Evolutionary conservation across 1,284 basidiomycete species (phyloP).

Genomic region (Athelia sp.): DNA sequence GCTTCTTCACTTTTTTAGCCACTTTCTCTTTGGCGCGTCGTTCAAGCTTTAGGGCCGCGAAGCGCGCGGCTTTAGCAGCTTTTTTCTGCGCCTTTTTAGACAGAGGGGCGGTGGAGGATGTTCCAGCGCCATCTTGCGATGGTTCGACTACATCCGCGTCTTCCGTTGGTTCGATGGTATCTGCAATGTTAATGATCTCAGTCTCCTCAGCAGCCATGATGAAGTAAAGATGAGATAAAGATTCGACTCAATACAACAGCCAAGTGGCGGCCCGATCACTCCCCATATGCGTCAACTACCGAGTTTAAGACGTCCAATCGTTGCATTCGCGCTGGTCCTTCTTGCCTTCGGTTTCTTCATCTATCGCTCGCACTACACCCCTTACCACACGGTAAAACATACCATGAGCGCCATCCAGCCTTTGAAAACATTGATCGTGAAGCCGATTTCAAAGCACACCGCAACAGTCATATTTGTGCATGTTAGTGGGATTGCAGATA

Average conservation of each 20-base stretch:
- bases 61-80: slow-evolving; percentile 60
- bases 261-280: not conserved
- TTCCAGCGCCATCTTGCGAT: slow-evolving; percentile 4
- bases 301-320: not conserved
- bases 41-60: slow-evolving; percentile 67
- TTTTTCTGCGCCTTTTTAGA: slow-evolving; percentile 84
- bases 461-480: slow-evolving; percentile 89
- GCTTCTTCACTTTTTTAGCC: slow-evolving; percentile 64
- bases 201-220: not conserved
- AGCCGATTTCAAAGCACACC: slow-evolving; percentile 61
- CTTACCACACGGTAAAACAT: not conserved
- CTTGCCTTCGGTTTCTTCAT: not conserved
- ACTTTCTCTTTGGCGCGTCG: slow-evolving; percentile 74
- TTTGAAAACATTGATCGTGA: slow-evolving; percentile 47
- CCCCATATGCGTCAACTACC: too few species aligned
- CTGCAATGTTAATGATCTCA: slow-evolving; percentile 2
- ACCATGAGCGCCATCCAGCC: slow-evolving; percentile 28
- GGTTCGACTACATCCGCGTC: slow-evolving; percentile 4
- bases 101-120: slow-evolving; percentile 28
- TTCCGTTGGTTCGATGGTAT: slow-evolving; percentile 2
- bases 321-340: not conserved
- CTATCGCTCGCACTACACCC: not conserved
- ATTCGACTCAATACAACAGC: not conserved
- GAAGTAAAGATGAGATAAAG: not conserved
- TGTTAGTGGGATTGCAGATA: too few species aligned